Conservation (phyloP, 2,329 filamentous ascomycete genomes). For the Xylariales sp. region DNA sequence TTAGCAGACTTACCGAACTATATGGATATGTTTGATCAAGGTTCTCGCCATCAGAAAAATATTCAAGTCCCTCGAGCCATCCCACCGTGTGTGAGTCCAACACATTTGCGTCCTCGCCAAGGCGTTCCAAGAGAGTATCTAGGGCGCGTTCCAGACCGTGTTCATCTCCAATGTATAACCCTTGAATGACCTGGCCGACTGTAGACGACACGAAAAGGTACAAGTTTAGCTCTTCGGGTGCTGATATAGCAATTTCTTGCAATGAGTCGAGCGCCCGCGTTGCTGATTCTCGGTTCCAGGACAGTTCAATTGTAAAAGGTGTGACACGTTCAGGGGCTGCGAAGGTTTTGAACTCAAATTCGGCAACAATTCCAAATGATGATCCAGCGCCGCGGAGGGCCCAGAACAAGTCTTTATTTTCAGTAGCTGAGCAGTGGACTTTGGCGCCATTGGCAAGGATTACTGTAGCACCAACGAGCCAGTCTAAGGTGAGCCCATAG, state of each 20-base stretch:
- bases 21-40: slow-evolving; percentile 23
- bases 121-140: slow-evolving; percentile 27
- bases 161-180: slow-evolving; percentile 32
- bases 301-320: slow-evolving; percentile 22
- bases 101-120: slow-evolving; percentile 27
- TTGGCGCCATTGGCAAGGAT: slow-evolving; percentile 24
- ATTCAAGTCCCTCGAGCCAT: slow-evolving; percentile 25
- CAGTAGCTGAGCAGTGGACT: slow-evolving; percentile 21
- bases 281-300: slow-evolving; percentile 20
- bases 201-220: slow-evolving; percentile 30
- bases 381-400: slow-evolving; percentile 27
- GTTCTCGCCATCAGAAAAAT: slow-evolving; percentile 25
- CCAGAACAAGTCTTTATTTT: slow-evolving; percentile 28
- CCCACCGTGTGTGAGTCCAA: slow-evolving; percentile 22
- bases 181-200: slow-evolving; percentile 32
- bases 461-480: slow-evolving; percentile 29
- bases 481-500: slow-evolving; percentile 42
- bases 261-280: slow-evolving; percentile 32
- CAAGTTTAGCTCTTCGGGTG: slow-evolving; percentile 38
- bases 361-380: slow-evolving; percentile 25
- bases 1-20: slow-evolving; percentile 17
- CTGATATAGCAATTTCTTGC: slow-evolving; percentile 21
- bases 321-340: slow-evolving; percentile 23
- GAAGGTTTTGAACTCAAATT: slow-evolving; percentile 24
- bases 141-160: slow-evolving; percentile 24